Percentiles rank a stretch among this genome's conserved stretches.
Conservation (phyloP, 768 basidiomycete species). For the Tricholomella constricta region DNA sequence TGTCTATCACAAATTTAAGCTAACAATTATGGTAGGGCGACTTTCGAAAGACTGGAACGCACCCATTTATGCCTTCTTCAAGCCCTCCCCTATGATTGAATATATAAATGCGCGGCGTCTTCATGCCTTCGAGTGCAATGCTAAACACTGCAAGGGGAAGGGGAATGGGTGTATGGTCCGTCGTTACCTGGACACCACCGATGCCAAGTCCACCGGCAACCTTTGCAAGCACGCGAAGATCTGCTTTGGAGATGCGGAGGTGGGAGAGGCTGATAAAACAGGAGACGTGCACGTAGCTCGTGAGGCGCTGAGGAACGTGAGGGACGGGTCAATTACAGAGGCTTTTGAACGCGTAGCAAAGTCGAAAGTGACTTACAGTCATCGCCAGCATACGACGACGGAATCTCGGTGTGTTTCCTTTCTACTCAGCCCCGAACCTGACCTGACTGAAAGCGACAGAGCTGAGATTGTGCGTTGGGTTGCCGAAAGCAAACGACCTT, state of each 20-base stretch:
- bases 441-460: constrained; percentile 12
- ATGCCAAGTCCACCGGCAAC: constrained; percentile 3
- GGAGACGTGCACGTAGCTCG: constrained; percentile 1
- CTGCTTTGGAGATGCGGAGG: constrained; percentile 3
- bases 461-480: constrained; percentile 27
- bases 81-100: neutral
- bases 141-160: constrained; percentile 9
- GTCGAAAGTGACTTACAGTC: constrained; percentile 29
- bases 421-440: neutral
- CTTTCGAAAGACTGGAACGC: constrained; percentile 2
- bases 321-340: constrained; percentile 22
- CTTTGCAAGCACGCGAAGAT: neutral
- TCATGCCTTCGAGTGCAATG: constrained; percentile 6
- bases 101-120: neutral
- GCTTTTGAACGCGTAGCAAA: constrained; percentile 26
- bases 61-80: constrained; percentile 10
- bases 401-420: constrained; percentile 18
- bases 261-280: neutral
- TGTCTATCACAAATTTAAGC: too few relatives aligned
- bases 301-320: neutral
- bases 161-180: too few relatives aligned
- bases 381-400: constrained; percentile 19
- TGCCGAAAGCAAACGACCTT: constrained; percentile 24
- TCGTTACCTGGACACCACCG: neutral
- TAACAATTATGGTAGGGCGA: neutral